A percentile compares a stretch with the other conserved stretches of the same genome.
These are phyloP conservation scores for Hydnum rufescens DNA, from an alignment of 768 basidiomycete species.

Conservation along the genomic window DNA sequence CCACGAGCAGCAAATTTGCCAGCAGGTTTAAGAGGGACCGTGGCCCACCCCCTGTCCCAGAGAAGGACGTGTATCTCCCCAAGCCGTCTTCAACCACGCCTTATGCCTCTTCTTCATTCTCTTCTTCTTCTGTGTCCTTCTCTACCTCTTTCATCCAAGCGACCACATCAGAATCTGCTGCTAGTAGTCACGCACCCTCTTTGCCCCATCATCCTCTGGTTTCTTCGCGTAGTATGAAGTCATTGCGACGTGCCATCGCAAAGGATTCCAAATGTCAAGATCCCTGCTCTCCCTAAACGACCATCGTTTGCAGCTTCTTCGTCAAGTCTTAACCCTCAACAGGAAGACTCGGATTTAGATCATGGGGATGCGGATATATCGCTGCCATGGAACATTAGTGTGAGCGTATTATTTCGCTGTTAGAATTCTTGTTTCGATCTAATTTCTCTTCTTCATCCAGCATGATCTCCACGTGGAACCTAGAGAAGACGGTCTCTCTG, in stretches of 20 bases:
- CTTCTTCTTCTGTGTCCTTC: neutral
- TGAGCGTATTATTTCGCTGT: neutral
- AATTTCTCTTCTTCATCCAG: neutral
- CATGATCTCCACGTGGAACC: conserved; percentile 9
- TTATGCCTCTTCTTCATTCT: neutral
- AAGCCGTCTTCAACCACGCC: neutral
- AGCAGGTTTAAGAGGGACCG: neutral
- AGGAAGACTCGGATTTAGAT: neutral
- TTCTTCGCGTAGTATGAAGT: neutral
- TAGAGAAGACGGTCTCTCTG: conserved; percentile 1
- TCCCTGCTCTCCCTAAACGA: neutral
- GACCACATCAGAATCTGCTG: neutral
- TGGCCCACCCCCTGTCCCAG: neutral
- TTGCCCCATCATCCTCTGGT: neutral
- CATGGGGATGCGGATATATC: neutral
- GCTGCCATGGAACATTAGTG: conserved; percentile 1
- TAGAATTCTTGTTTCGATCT: neutral
- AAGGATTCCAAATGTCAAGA: neutral
- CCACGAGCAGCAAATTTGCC: neutral
- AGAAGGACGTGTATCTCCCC: neutral
- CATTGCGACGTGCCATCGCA: neutral
- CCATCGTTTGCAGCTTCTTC: neutral
- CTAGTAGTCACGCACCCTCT: neutral
- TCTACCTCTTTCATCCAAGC: neutral
- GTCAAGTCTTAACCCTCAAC: neutral